A percentile compares a stretch with the other conserved stretches of the same genome.
Conservation (phyloP, 371 early-diverging fungal genomes). For the Apophysomyces ossiformis region DNA sequence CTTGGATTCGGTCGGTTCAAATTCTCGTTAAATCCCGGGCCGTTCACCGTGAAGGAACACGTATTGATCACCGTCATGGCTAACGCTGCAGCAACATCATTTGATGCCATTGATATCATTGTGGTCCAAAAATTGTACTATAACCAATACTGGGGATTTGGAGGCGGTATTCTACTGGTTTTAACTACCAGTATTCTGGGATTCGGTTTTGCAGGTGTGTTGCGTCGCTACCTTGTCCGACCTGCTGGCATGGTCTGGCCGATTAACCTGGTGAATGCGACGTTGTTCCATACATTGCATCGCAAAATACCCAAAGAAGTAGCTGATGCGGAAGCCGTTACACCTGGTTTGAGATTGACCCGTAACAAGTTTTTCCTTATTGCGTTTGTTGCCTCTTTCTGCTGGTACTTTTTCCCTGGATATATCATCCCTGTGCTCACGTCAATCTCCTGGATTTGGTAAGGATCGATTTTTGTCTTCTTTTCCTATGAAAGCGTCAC, state of each 20-base stretch:
- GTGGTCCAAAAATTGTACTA: conserved; percentile 72
- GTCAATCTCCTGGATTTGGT: conserved; percentile 54
- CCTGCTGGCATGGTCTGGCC: conserved; percentile 90
- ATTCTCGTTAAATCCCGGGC: conserved; percentile 71
- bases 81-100: conserved; percentile 63
- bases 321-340: conserved; percentile 34
- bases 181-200: conserved; percentile 75
- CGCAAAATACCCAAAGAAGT: conserved; percentile 42
- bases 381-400: conserved; percentile 46
- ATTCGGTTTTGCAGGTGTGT: conserved; percentile 84
- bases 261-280: conserved; percentile 70
- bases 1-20: conserved; percentile 30
- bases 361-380: conserved; percentile 72
- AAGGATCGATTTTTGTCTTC: conserved; percentile 7
- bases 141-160: conserved; percentile 65
- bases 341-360: conserved; percentile 35
- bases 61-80: conserved; percentile 67
- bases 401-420: conserved; percentile 59
- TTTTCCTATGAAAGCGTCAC: neutral
- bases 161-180: conserved; percentile 65
- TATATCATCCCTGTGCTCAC: conserved; percentile 61
- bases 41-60: conserved; percentile 81
- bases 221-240: conserved; percentile 76
- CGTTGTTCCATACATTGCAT: conserved; percentile 79
- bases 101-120: conserved; percentile 78